Percentiles rank a stretch among this genome's conserved stretches.
Conservation (phyloP, 805 yeast species). For the Wickerhamiella parazyma region DNA sequence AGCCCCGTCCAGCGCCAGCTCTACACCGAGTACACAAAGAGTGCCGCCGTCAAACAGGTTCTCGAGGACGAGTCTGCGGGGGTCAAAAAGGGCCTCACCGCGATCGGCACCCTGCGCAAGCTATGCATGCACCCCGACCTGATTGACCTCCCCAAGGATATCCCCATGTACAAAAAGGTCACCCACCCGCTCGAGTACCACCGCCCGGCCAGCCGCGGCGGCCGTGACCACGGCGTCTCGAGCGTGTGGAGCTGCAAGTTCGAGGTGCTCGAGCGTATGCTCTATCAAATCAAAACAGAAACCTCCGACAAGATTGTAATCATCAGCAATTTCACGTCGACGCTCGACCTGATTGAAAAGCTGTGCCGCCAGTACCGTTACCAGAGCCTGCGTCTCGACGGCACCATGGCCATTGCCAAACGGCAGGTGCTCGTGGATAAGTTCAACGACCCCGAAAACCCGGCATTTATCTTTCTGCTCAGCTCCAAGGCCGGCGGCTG, state of each 20-base stretch:
- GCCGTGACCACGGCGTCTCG: slow-evolving; percentile 60
- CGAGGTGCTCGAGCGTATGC: slow-evolving; percentile 68
- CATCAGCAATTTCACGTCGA: slow-evolving; percentile 89
- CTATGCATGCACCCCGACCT: slow-evolving; percentile 91
- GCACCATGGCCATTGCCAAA: slow-evolving; percentile 82
- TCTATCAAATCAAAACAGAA: slow-evolving; percentile 58
- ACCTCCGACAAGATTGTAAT: slow-evolving; percentile 91
- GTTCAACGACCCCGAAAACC: slow-evolving; percentile 80
- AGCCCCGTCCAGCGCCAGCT: slow-evolving; percentile 62
- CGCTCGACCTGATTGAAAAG: slow-evolving; percentile 77
- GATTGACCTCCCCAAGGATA: slow-evolving; percentile 58
- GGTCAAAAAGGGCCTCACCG: slow-evolving; percentile 31
- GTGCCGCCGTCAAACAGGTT: slow-evolving; percentile 60
- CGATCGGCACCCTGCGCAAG: slow-evolving; percentile 78
- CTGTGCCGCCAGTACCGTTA: slow-evolving; percentile 66
- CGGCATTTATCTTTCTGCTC: slow-evolving; percentile 74
- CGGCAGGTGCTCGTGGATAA: slow-evolving; percentile 84
- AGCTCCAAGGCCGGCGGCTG: slow-evolving; percentile 98
- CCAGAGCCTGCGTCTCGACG: slow-evolving; percentile 76
- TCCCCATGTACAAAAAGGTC: slow-evolving; percentile 39
- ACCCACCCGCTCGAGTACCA: slow-evolving; percentile 60
- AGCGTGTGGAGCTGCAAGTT: slow-evolving; percentile 82
- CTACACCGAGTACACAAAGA: slow-evolving; percentile 60
- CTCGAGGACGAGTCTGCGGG: slow-evolving; percentile 26
- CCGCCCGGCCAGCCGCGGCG: slow-evolving; percentile 31